Base-by-base conservation (phyloP, 371 early-diverging fungal genomes). In the Blakeslea trispora region DNA sequence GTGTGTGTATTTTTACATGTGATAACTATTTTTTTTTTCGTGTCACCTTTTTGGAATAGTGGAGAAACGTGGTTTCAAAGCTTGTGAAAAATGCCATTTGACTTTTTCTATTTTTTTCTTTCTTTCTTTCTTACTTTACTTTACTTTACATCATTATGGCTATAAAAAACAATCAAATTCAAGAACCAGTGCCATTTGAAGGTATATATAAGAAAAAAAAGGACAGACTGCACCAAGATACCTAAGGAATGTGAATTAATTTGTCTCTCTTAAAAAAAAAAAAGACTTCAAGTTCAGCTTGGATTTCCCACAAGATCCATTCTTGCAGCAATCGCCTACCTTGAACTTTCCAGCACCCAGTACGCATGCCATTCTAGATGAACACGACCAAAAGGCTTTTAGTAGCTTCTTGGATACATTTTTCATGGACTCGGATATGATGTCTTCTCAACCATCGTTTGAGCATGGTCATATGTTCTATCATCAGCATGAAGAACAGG, bases 361-460 rank as follows among this genome's bases (percentile, higher is more conserved):
- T 22, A 21, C 48, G 34, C 52, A 57, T 40, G 40, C 50, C 35
- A 60, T 76, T 5, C 46, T 79, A 22, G 65, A 75, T 44, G 80
- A 79, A 58, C 65, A 72, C 50, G 80, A 79, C 43, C 76, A 76
- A 50, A 65, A 58, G 19, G 57, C 66, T 1, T 76, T 79, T 51
- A 68, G 72, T n/a, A 63, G 62, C 15, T 79, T 79, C 40, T 45
- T 79, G 37, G 80, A 79, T 57, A 58, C 72, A 2, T 69, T 79
- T 49, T 71, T 69, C 45, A 54, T 71, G 55, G 79, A 79, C 23
- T 63, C 60, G 34, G 71, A 77, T 41, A 42, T 17, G 24, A 55
- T 28, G 28, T 7, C 28, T n/a, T n/a, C n/a, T 3, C 28, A 28
- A 28, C 7, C 28, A 7, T n/a, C 31, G 7, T 28, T 28, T 7